phyloP scores from a whole-genome alignment of 805 yeast species.

The Ascoidea asiatica region DNA sequence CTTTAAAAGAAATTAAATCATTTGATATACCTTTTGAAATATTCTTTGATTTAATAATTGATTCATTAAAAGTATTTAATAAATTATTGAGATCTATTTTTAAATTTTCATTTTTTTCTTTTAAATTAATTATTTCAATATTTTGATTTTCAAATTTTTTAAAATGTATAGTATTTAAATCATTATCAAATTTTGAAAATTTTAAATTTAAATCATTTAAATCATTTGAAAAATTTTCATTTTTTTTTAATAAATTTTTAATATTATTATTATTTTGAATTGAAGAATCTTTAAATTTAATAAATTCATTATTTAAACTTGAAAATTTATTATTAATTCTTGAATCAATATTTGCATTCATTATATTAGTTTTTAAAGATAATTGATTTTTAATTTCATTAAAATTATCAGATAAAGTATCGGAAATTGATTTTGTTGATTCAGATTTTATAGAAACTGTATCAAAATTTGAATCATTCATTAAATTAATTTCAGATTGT shows the following conservation, averaged over 20 bases:
- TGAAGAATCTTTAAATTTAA: too few species aligned
- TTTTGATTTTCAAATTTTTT: too few species aligned
- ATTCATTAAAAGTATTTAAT: not conserved
- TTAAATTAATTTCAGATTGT: too few species aligned
- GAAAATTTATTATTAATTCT: not conserved
- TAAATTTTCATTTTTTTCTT: too few species aligned
- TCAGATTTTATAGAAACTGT: not conserved
- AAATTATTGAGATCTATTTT: not conserved
- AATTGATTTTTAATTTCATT: not conserved
- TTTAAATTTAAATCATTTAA: too few species aligned
- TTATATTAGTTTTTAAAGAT: too few species aligned
- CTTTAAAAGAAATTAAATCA: not conserved
- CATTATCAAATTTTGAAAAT: not conserved
- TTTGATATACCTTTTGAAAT: not conserved
- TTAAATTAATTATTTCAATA: too few species aligned
- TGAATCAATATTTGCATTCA: too few species aligned
- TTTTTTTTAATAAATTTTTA: too few species aligned
- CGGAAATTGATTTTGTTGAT: not conserved
- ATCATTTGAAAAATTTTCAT: not conserved
- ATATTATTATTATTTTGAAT: too few species aligned
- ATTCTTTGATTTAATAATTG: not conserved
- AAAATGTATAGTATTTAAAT: not conserved
- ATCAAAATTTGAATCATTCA: not conserved
- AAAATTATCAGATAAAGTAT: too few species aligned
- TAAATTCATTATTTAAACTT: not conserved